phyloP scores from a whole-genome alignment of 1,284 basidiomycete species.

The Earliella scabrosa region DNA sequence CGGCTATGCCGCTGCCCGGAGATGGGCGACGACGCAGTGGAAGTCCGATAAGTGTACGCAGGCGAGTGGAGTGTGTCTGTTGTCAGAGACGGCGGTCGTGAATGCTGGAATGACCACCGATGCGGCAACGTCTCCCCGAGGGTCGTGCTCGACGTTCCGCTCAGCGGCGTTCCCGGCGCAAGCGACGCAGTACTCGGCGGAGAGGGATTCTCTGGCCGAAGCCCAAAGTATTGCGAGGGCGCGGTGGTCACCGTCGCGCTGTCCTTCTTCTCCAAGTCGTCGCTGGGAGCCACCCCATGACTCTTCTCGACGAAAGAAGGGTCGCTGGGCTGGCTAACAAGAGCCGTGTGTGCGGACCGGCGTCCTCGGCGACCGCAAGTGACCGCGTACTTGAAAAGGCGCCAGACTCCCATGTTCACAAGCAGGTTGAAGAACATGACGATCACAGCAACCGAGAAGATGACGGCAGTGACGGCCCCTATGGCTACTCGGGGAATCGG shows the following conservation, averaged over 20 bases:
- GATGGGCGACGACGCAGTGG: slow-evolving; percentile 24
- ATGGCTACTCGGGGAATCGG: slow-evolving; percentile 80
- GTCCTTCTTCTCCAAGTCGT: slow-evolving; percentile 34
- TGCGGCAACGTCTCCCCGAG: slow-evolving; percentile 47
- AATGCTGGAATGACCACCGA: slow-evolving; percentile 50
- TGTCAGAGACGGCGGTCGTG: slow-evolving; percentile 39
- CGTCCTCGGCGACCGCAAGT: slow-evolving; percentile 22
- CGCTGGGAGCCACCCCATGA: neutral
- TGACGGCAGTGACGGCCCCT: slow-evolving; percentile 65
- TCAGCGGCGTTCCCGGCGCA: slow-evolving; percentile 38
- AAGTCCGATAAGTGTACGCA: slow-evolving; percentile 20
- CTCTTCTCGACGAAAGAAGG: slow-evolving; percentile 26
- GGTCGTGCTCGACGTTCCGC: slow-evolving; percentile 43
- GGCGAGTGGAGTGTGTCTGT: slow-evolving; percentile 32
- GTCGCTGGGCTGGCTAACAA: slow-evolving; percentile 27
- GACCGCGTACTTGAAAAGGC: slow-evolving; percentile 27
- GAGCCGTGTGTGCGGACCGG: slow-evolving; percentile 24
- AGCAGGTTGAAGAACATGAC: slow-evolving; percentile 65
- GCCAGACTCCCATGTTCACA: slow-evolving; percentile 44
- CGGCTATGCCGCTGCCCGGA: slow-evolving; percentile 24
- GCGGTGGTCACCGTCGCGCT: slow-evolving; percentile 22
- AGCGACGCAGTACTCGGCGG: slow-evolving; percentile 26
- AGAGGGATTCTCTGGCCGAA: slow-evolving; percentile 58
- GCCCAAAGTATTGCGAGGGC: slow-evolving; percentile 28
- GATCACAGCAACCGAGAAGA: slow-evolving; percentile 63